Evolutionary conservation across 305 asterid species (phyloP), one percentile per base, ranked within the genome.

Genomic region (Plantago lanceolata): DNA sequence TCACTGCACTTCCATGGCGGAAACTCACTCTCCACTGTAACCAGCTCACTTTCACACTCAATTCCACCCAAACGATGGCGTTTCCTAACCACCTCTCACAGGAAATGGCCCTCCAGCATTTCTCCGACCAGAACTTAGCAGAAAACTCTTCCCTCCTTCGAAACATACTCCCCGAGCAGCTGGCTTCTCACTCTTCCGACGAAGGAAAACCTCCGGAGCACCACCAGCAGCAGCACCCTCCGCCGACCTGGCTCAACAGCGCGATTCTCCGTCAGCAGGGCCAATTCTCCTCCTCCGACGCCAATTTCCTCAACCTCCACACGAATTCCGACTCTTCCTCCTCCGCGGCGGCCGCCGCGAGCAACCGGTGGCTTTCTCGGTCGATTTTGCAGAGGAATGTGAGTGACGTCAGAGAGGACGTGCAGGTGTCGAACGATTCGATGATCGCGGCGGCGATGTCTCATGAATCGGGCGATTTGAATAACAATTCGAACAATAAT

Each of bases 171-270:
- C 45, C 45, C 15, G 45, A 40, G 15, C 45, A 40, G 45, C 45
- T 40, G 3, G 45, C 45, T 40, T 40, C 45, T 11, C 45, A 76
- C 26, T 71, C 76, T 43, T 28, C 66, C 72, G 6, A 71, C 76
- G 54, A 64, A 70, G 14, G 44, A 19, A 81, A 75, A 35, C 71
- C 71, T 20, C 44, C 71, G 53, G 73, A 64, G 57, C 68, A n/a
- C 63, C 72, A 49, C 63, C 61, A 37, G 40, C 79, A 73, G 7
- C 40, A 33, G 40, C 61, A 55, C 60, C 8, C 17, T 19, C 61
- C 16, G 80, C 82, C 11, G 45, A 75, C 80, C 19, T 84, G 84
- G 86, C 86, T 84, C 61, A 82, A 77, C 81, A 75, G 77, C 9
- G 80, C 81, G 4, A 71, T 81, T 48, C 81, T 76, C 51, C 82